phyloP scores from a whole-genome alignment of 805 yeast genomes.

The Hanseniaspora occidentalis region DNA sequence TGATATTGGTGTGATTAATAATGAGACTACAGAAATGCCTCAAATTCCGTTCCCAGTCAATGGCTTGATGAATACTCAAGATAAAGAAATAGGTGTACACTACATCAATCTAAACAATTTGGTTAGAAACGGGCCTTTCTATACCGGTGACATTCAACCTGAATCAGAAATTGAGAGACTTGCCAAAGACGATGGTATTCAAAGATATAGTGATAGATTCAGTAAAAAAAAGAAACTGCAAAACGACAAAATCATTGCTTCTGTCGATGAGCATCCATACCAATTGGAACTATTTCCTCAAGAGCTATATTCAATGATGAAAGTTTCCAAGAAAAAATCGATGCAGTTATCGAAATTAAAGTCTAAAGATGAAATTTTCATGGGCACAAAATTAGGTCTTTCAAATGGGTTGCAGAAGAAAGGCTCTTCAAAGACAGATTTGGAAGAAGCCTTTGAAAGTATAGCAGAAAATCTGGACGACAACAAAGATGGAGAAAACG shows the following conservation, averaged over 20 bases:
- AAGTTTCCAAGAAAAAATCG: conserved; percentile 42
- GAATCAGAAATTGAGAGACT: conserved; percentile 13
- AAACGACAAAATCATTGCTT: conserved; percentile 36
- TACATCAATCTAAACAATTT: conserved; percentile 39
- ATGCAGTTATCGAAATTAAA: conserved; percentile 28
- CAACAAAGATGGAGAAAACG: conserved; percentile 41
- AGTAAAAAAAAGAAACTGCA: conserved; percentile 43
- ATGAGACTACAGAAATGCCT: conserved; percentile 29
- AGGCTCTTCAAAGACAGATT: conserved; percentile 7
- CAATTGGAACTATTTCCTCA: conserved; percentile 58
- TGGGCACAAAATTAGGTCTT: conserved; percentile 9
- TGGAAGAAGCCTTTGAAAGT: conserved; percentile 17
- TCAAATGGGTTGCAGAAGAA: conserved; percentile 3
- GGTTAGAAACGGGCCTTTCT: conserved; percentile 30
- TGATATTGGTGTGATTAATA: conserved; percentile 34
- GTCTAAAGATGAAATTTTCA: conserved; percentile 17
- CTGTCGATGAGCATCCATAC: conserved; percentile 71
- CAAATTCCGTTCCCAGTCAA: conserved; percentile 47
- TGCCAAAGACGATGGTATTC: conserved; percentile 46
- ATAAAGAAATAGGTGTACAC: conserved; percentile 40
- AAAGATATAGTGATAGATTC: conserved; percentile 73
- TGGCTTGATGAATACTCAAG: conserved; percentile 40
- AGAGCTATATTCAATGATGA: conserved; percentile 65
- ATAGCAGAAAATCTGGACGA: conserved; percentile 21
- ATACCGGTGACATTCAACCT: conserved; percentile 6